phyloP scores from a whole-genome alignment of 192 early-diverging fungal species.

The Coemansia javaensis region DNA sequence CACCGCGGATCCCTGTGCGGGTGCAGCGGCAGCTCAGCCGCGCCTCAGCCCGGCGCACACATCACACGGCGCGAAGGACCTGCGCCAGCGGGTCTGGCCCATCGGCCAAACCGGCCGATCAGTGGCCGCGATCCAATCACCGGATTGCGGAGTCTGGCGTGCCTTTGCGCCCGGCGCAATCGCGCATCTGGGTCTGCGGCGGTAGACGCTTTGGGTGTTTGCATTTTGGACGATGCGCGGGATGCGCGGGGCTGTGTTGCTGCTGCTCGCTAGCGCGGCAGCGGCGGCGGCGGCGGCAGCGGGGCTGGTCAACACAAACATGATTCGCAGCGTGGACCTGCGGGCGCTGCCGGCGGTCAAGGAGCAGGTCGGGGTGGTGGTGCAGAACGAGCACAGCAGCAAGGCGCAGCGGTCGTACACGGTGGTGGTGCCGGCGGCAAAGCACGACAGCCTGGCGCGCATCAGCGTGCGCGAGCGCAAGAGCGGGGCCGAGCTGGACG shows the following conservation, averaged over 20 bases:
- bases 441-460: constrained; percentile 19
- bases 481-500: constrained; percentile 20
- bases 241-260: not conserved
- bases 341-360: constrained; percentile 32
- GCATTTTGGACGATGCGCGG: no score
- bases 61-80: no score
- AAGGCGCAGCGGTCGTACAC: constrained; percentile 22
- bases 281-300: not conserved
- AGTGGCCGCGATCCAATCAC: no score
- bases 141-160: no score
- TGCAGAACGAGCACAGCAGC: constrained; percentile 38
- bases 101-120: no score
- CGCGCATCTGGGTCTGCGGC: no score
- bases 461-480: constrained; percentile 43
- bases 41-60: no score
- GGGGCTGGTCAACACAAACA: constrained; percentile 41
- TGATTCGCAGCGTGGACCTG: constrained; percentile 41
- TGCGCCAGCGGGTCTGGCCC: no score
- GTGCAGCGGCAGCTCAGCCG: no score
- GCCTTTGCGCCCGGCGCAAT: no score
- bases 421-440: constrained; percentile 9
- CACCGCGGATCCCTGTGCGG: no score
- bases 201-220: no score
- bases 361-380: constrained; percentile 48
- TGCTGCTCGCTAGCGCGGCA: not conserved